Base-by-base conservation (phyloP, 345 rosid genomes). In the Boechera stricta region DNA sequence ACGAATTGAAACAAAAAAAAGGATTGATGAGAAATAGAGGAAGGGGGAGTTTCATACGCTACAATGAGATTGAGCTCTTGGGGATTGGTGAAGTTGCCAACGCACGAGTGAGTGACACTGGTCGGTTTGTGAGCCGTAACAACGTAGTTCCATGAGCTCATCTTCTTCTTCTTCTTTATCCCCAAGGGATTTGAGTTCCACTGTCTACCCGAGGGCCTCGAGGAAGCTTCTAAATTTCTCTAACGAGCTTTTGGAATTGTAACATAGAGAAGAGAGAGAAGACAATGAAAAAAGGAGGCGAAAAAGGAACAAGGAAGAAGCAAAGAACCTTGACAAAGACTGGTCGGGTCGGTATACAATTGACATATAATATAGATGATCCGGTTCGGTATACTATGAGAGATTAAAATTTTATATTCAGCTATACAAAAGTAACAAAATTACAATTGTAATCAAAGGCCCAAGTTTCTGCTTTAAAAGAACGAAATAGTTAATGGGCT, bases 1-100 rank as follows among this genome's bases (percentile, higher is more conserved):
- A 45, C 48, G 16, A 24, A 33, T n/a, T 5, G 49, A 48, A 3
- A 16, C 0, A 16, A 48, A 21, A 5, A 3, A 61, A 1, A 28
- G n/a, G 64, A 13, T n/a, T 60, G 16, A 21, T 21, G 33, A 55
- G 41, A 28, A 18, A 13, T 21, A 39, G 56, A 52, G 64, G 53
- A 18, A 36, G 15, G 39, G 16, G 26, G 24, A 72, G 42, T 7
- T 21, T 53, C 80, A 33, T 84, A 94, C 99, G 99, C 97, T 5
- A 86, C 80, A 64, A 95, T 92, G 86, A 95, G 99, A 82, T 95
- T 95, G 76, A 92, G 97, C 75, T 95, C 98, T 47, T 90, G 97
- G 48, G 97, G 89, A 61, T 87, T 75, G 71, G 99, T 95, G 90
- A 95, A 91, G 85, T 95, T 95, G 81, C 99, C 99, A 60, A 95